Conservation (phyloP, 495 filamentous ascomycete genomes). For the Pyrenopolyporus hunteri region DNA sequence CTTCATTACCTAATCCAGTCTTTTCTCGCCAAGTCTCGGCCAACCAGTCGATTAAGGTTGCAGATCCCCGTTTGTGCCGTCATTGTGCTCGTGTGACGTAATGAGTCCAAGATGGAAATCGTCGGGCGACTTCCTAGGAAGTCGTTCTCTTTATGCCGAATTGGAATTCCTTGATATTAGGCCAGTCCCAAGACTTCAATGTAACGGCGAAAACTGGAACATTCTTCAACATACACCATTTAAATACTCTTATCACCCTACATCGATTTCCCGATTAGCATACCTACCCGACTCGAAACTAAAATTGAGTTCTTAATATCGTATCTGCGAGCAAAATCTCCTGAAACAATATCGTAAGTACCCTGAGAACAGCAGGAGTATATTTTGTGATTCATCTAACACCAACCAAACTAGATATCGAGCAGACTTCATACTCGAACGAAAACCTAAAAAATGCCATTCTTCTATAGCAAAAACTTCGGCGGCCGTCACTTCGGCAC, state of each 20-base stretch:
- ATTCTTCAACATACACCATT: background rate
- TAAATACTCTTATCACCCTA: background rate
- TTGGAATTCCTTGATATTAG: constrained; percentile 17
- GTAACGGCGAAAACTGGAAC: background rate
- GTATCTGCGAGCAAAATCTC: too few species aligned
- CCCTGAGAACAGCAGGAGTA: too few species aligned
- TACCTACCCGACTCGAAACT: too few species aligned
- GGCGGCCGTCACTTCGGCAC: constrained; percentile 44
- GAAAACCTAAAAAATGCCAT: constrained; percentile 27
- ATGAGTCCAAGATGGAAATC: background rate
- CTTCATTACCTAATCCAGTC: too few species aligned
- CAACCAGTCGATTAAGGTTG: background rate
- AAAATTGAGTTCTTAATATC: too few species aligned
- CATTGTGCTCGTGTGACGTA: constrained; percentile 18
- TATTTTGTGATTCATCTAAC: too few species aligned
- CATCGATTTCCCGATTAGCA: background rate
- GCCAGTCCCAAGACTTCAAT: background rate
- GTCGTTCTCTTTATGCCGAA: background rate
- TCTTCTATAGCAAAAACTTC: constrained; percentile 40
- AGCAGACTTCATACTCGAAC: background rate
- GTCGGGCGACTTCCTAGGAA: background rate
- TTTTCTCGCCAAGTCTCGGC: background rate
- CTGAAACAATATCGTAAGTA: background rate
- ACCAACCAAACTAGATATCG: too few species aligned
- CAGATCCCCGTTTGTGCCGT: constrained; percentile 3